Evolutionary conservation across 441 rosid genomes (phyloP).

Genomic region (Pelargonium myrrhifolium): DNA sequence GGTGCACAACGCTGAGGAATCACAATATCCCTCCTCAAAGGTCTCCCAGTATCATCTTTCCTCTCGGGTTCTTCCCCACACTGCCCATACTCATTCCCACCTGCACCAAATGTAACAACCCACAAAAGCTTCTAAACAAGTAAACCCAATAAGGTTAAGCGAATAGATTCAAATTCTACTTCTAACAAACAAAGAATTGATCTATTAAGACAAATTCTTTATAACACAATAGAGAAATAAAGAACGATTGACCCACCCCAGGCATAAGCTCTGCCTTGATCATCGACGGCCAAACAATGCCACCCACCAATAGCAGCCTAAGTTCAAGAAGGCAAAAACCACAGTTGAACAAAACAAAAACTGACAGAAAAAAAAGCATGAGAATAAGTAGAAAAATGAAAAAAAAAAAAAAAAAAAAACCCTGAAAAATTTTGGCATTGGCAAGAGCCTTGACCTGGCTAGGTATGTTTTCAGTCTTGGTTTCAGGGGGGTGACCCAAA

Average conservation of each 20-base stretch:
- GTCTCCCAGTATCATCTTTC: constrained; percentile 78
- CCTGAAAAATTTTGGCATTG: constrained; percentile 78
- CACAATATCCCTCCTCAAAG: constrained; percentile 77
- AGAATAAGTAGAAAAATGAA: constrained; percentile 7
- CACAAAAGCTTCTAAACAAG: neutral
- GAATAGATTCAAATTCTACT: neutral
- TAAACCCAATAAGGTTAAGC: neutral
- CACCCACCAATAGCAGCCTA: constrained; percentile 99
- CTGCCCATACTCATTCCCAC: constrained; percentile 98
- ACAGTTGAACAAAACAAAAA: neutral
- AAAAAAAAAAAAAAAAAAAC: constrained; percentile 15
- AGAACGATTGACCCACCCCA: constrained; percentile 52
- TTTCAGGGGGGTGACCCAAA: constrained; percentile 85
- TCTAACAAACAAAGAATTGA: neutral
- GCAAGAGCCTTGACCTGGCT: constrained; percentile 81
- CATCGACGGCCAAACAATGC: constrained; percentile 99
- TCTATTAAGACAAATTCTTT: neutral
- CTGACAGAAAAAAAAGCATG: neutral
- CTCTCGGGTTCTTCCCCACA: constrained; percentile 95
- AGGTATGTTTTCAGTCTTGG: constrained; percentile 80
- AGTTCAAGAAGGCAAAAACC: constrained; percentile 12
- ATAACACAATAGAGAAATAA: neutral
- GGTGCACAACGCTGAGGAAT: constrained; percentile 93
- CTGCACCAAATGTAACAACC: constrained; percentile 28
- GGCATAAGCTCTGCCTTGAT: constrained; percentile 92